Evolutionary conservation across 2,329 filamentous ascomycete genomes (phyloP).

Genomic region (Trichophaea hybrida): DNA sequence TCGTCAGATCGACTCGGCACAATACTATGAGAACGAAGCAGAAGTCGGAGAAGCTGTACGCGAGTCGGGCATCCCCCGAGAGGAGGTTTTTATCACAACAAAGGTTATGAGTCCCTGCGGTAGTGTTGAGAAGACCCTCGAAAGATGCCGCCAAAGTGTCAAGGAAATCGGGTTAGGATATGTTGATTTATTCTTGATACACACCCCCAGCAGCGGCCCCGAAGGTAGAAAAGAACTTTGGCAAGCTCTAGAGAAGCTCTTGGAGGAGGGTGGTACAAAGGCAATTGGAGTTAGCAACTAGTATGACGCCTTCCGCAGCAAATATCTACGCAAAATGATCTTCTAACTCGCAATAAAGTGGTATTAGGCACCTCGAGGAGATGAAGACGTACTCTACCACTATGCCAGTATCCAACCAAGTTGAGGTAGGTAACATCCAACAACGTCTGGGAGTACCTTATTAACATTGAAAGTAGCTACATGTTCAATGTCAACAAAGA

Average conservation of each 20-base stretch:
- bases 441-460: background rate
- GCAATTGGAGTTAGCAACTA: constrained; percentile 63
- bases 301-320: constrained; percentile 12
- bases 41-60: constrained; percentile 52
- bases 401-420: constrained; percentile 60
- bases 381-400: constrained; percentile 49
- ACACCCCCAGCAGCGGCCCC: constrained; percentile 45
- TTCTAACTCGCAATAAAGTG: constrained; percentile 26
- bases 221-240: constrained; percentile 48
- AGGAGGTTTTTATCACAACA: constrained; percentile 53
- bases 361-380: constrained; percentile 52
- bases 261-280: constrained; percentile 45
- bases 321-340: background rate
- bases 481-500: constrained; percentile 57
- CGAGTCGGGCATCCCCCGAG: constrained; percentile 41
- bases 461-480: constrained; percentile 38
- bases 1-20: constrained; percentile 52
- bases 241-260: constrained; percentile 48
- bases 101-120: constrained; percentile 45
- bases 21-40: constrained; percentile 55
- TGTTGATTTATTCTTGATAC: constrained; percentile 58
- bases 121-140: constrained; percentile 45
- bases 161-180: constrained; percentile 43
- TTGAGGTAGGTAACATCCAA: constrained; percentile 44
- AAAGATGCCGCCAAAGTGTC: constrained; percentile 46